Evolutionary conservation across 2,329 filamentous ascomycete genomes (phyloP), one percentile per base, ranked within the genome.

Genomic region (Alternaria consortialis): DNA sequence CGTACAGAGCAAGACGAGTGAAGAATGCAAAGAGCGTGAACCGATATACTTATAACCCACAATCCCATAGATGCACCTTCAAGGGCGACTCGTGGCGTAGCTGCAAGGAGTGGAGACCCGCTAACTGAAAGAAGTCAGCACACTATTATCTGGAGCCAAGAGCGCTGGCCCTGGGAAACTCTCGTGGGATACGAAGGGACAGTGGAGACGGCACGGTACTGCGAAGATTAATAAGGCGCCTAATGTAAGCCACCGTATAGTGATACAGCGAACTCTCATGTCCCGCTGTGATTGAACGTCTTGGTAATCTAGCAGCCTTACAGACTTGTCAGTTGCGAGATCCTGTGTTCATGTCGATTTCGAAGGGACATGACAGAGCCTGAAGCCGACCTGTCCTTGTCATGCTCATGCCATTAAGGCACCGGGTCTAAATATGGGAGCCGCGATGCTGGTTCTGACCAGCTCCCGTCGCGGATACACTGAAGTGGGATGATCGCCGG

Each of bases 1-100:
- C 44, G 65, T 60, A 54, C 62, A 70, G 63, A 65, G 62, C 65
- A 72, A 67, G 65, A 66, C 65, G 69, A 56, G 63, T 67, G 58
- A 68, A 60, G 55, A 55, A 15, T 29, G 12, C 13, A 46, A 23
- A 27, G 13, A 39, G 27, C 7, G 17, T 48, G 53, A 58, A 44
- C 44, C 42, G 25, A 58, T 63, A 62, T 67, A 64, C 65, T 72
- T 73, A 71, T 73, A 72, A 42, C 32, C 39, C 8, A 7, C n/a
- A 44, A 59, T 58, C 44, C 27, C 54, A 53, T 52, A 54, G 47
- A 31, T 51, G 47, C 57, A 58, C 37, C 42, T 50, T 34, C 50
- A 50, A 48, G 65, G 58, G 48, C 54, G 53, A 68, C 58, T 63
- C 56, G 64, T 68, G 66, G 60, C 66, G 69, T 56, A 57, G 61